Percentiles rank a stretch among this genome's conserved stretches.
These are phyloP conservation scores for Trichoderma asperelloides DNA, from an alignment of 495 filamentous ascomycete species.

Conservation along the genomic window DNA sequence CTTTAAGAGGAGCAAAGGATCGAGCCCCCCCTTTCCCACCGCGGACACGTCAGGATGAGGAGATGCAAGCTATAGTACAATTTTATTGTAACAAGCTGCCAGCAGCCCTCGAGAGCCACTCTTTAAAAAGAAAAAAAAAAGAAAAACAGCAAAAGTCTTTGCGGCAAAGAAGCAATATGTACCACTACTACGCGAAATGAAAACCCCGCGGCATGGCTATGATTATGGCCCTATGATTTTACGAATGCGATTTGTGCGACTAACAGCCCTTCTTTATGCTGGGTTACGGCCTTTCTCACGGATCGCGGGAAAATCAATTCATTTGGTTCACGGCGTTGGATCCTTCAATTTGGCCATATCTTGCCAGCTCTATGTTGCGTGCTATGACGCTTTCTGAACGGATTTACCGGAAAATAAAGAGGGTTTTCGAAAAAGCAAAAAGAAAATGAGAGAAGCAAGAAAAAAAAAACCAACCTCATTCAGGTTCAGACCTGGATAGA, in stretches of 20 bases:
- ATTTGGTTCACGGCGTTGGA: constrained; percentile 1
- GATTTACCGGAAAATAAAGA: not conserved
- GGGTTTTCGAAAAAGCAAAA: not conserved
- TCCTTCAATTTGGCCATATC: not conserved
- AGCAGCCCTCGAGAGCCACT: not conserved
- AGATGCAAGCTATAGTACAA: not conserved
- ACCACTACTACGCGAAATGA: not conserved
- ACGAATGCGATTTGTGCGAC: not conserved
- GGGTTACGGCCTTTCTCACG: not conserved
- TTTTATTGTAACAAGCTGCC: not conserved
- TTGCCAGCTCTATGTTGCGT: not conserved
- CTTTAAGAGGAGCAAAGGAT: constrained; percentile 35
- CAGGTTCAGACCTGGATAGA: not conserved
- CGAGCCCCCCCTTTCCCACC: constrained; percentile 28
- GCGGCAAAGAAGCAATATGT: not conserved
- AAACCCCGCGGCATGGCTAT: not conserved
- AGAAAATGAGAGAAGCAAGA: not conserved
- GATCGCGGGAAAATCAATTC: not conserved
- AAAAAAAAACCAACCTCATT: not conserved
- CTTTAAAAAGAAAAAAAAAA: not conserved
- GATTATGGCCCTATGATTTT: constrained; percentile 7
- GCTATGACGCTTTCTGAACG: not conserved
- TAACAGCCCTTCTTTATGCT: not conserved
- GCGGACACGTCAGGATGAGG: constrained; percentile 20
- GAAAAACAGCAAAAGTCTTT: not conserved